Evolutionary conservation across 345 rosid genomes (phyloP), one percentile per base, ranked within the genome.

Genomic region (Eucalyptus melliodora): DNA sequence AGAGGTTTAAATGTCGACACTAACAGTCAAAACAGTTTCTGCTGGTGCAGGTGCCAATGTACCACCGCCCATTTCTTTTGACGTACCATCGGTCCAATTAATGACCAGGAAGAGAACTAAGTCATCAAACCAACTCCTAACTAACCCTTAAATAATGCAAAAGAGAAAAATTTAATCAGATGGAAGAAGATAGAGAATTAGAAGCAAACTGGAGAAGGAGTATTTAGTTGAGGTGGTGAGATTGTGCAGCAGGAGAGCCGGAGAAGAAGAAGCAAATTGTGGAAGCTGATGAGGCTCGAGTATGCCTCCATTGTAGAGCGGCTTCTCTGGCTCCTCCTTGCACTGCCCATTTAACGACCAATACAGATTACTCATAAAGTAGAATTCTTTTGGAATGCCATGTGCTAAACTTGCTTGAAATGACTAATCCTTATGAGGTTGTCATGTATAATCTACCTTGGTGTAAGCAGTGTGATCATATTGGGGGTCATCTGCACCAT

Each of bases 301-400:
- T 37, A 96, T 93, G 77, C 99, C 99, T 93, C 99, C 99, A 87
- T 90, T 89, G 92, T 96, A 95, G 0, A 97, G 95, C 34, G 99
- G 93, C 81, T 89, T 82, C 92, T 95, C 97, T 77, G 99, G 95
- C 62, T 86, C 87, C 47, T 51, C 89, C 93, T 92, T 94, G 86
- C 99, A 97, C 99, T 97, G 97, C 89, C 87, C 62, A 88, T 89
- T 65, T 83, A 85, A 51, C 49, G 90, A 85, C 23, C 83, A 47
- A 65, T 11, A 19, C 72, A 88, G 30, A 77, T 77, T 40, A 77
- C 47, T 77, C 85, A 6, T 77, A 77, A 21, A 40, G 47, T 40
- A 21, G 30, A 21, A 21, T 21, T 77, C 30, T 40, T 77, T 77
- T 2, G 85, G 47, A 77, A 21, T 50, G n/a, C 37, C 44, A 8